phyloP scores from a whole-genome alignment of 1,139 yeast genomes.

The Suhomyces coccinellae region DNA sequence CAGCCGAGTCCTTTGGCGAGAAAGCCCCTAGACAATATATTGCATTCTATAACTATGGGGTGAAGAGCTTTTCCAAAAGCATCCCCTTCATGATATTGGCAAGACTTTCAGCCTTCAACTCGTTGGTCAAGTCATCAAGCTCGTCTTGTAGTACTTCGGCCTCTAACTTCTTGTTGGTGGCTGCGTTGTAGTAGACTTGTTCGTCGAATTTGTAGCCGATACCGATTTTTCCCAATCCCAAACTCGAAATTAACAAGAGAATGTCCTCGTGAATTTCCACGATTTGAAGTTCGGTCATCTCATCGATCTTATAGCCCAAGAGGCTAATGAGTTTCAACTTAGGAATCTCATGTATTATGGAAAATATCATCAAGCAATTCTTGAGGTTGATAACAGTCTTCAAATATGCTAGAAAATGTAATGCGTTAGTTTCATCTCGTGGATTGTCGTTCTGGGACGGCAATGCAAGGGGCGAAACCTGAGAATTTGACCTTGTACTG shows the following conservation, averaged over 20 bases:
- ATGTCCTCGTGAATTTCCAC: slow-evolving; percentile 20
- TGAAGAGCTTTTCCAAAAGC: slow-evolving; percentile 27
- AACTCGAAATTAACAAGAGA: slow-evolving; percentile 24
- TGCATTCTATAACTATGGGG: slow-evolving; percentile 10
- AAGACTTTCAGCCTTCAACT: slow-evolving; percentile 27
- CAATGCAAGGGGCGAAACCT: slow-evolving; percentile 1
- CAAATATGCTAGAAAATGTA: slow-evolving; percentile 24
- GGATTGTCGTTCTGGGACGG: background rate
- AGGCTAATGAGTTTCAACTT: slow-evolving; percentile 23
- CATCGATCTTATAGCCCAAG: slow-evolving; percentile 25
- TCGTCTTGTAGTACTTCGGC: slow-evolving; percentile 16
- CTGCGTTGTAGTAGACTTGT: slow-evolving; percentile 26
- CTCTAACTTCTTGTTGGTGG: slow-evolving; percentile 11
- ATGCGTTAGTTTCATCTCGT: background rate
- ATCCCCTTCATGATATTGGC: slow-evolving; percentile 30
- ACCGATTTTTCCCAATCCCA: slow-evolving; percentile 32
- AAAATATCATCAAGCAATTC: slow-evolving; percentile 29
- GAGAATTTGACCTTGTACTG: background rate
- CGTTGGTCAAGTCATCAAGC: slow-evolving; percentile 25
- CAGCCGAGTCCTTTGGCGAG: slow-evolving; percentile 18
- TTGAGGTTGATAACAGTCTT: slow-evolving; percentile 31
- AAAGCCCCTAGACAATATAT: slow-evolving; percentile 4
- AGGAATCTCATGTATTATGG: slow-evolving; percentile 26
- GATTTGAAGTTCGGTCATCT: slow-evolving; percentile 11
- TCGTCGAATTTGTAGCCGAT: slow-evolving; percentile 27